phyloP scores from a whole-genome alignment of 208 protist genomes.

The Leishmania tropica region DNA sequence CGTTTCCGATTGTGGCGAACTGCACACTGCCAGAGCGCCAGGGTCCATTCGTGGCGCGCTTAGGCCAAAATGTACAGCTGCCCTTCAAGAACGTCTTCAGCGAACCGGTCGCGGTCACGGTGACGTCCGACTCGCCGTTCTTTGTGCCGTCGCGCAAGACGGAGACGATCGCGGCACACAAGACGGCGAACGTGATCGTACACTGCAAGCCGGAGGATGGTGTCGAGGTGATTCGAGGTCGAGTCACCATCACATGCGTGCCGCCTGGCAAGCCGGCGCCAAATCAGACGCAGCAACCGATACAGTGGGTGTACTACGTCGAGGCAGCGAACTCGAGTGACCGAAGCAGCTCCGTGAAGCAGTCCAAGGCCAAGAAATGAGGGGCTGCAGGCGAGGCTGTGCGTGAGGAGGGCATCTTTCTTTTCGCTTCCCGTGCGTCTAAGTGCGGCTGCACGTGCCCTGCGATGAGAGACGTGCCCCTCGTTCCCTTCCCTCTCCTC shows the following conservation, averaged over 20 bases:
- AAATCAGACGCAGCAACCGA: conserved; percentile 24
- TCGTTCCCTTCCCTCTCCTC: not conserved
- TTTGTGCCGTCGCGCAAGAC: conserved; percentile 86
- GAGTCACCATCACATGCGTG: conserved; percentile 40
- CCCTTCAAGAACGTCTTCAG: conserved; percentile 96
- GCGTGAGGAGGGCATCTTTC: not conserved
- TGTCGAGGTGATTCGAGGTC: conserved; percentile 29
- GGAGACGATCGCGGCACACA: conserved; percentile 88
- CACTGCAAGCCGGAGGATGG: conserved; percentile 67
- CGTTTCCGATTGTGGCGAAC: conserved; percentile 86
- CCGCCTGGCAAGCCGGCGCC: conserved; percentile 36
- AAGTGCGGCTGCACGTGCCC: not conserved
- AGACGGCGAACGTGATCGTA: conserved; percentile 71
- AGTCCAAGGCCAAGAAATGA: conserved; percentile 21
- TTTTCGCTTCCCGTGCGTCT: not conserved
- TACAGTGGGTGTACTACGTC: conserved; percentile 92
- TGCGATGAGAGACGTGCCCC: not conserved
- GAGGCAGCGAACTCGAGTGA: conserved; percentile 40
- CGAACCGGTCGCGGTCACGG: conserved; percentile 75
- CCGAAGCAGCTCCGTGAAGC: conserved; percentile 12
- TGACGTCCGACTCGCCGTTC: conserved; percentile 77
- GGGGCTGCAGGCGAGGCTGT: not conserved
- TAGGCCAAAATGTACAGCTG: conserved; percentile 63
- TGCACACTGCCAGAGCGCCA: conserved; percentile 93
- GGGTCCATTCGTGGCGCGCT: conserved; percentile 87